Evolutionary conservation across 208 protist species (phyloP).

Genomic region (Angomonas ambiguus): DNA sequence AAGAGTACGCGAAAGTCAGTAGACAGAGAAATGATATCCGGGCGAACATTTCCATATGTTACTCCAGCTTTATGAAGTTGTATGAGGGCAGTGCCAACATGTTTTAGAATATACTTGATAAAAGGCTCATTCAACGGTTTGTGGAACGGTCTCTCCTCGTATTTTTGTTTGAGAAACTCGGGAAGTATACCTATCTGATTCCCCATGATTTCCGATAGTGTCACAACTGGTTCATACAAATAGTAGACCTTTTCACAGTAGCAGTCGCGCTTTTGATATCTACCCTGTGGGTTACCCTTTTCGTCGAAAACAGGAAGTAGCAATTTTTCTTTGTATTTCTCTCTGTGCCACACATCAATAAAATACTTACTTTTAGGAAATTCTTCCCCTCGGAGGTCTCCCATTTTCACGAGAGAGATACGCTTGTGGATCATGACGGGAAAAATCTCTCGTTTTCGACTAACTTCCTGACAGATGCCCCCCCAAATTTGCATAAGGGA

Average conservation of each 20-base stretch:
- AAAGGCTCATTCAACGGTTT: conserved; percentile 12
- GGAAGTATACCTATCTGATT: conserved; percentile 2
- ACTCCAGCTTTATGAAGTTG: conserved; percentile 21
- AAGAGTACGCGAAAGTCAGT: conserved; percentile 22
- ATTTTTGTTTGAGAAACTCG: background rate
- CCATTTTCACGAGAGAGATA: background rate
- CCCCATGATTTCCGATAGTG: background rate
- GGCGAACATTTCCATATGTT: conserved; percentile 21
- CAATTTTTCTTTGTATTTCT: conserved; percentile 3
- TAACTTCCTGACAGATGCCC: background rate
- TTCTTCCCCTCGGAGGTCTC: background rate
- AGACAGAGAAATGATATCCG: conserved; percentile 19
- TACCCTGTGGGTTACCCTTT: background rate
- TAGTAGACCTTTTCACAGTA: conserved; percentile 1
- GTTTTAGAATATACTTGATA: conserved; percentile 17
- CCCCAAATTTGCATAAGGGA: background rate
- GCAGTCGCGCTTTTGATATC: conserved; percentile 1
- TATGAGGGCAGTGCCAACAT: conserved; percentile 15
- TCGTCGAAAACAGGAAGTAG: background rate
- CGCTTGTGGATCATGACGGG: background rate
- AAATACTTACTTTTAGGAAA: conserved; percentile 1
- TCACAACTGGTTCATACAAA: background rate
- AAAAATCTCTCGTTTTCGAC: background rate
- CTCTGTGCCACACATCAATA: background rate
- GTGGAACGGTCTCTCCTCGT: background rate